Evolutionary conservation across 768 basidiomycete species (phyloP).

Genomic region (Tephrocybe rancida): DNA sequence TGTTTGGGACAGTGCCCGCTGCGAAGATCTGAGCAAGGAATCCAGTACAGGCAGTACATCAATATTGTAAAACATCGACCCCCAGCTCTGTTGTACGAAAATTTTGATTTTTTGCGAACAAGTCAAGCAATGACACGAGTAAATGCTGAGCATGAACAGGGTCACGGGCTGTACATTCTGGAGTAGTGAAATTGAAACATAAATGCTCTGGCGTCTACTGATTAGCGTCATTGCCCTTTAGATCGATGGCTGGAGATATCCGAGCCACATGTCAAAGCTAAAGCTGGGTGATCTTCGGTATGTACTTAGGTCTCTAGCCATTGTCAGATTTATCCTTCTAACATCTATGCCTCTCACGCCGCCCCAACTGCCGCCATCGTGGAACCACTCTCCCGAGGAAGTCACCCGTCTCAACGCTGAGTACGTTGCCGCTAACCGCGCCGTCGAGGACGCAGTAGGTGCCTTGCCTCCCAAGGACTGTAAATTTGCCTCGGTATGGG

Average conservation of each 20-base stretch:
- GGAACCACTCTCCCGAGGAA: slow-evolving; percentile 68
- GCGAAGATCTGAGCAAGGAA: slow-evolving; percentile 8
- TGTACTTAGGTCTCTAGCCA: slow-evolving; percentile 28
- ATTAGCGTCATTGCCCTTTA: slow-evolving; percentile 37
- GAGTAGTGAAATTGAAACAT: too few relatives aligned
- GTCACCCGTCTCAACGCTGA: slow-evolving; percentile 59
- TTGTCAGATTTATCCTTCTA: slow-evolving; percentile 27
- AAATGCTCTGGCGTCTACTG: too few relatives aligned
- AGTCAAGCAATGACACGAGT: too few relatives aligned
- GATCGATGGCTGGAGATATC: slow-evolving; percentile 45
- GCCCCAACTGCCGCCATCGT: slow-evolving; percentile 66
- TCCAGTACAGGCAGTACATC: not conserved
- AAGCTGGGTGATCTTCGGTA: slow-evolving; percentile 16
- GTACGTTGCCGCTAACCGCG: slow-evolving; percentile 57
- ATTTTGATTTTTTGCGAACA: not conserved
- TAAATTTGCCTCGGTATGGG: slow-evolving; percentile 65
- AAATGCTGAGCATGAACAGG: too few relatives aligned
- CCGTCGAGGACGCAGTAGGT: slow-evolving; percentile 59
- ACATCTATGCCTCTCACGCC: slow-evolving; percentile 50
- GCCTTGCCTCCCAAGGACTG: slow-evolving; percentile 57
- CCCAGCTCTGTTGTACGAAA: not conserved
- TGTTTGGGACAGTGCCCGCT: slow-evolving; percentile 51
- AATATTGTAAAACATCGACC: not conserved
- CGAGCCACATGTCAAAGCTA: slow-evolving; percentile 28
- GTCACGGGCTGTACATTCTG: too few relatives aligned